Base-by-base conservation (phyloP, 306 rosid species). In the Hippophae rhamnoides region DNA sequence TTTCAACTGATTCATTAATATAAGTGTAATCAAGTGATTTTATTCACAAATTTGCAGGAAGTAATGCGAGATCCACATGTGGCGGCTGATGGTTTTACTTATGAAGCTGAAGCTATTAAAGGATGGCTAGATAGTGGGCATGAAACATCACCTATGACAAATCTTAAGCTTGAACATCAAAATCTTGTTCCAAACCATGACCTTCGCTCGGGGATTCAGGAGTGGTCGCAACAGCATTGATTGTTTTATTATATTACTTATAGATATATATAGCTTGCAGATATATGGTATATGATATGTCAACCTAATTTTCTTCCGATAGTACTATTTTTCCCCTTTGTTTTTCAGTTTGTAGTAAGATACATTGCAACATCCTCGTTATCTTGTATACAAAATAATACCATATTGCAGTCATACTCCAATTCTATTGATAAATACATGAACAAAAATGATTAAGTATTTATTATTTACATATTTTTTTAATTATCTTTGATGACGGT, bases 51-150 rank as follows among this genome's bases (percentile, higher is more conserved):
- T 58, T 45, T 56, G 78, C 83, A 90, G 97, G 90, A 86, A 79
- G 82, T 86, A 8, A 90, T 86, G 97, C 73, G 55, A 64, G 90
- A 84, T 73, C 97, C 97, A 0, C 95, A 82, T 38, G 90, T 90
- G 42, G 90, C 94, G 5, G 94, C 90, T 0, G 97, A 90, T 42
- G 97, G 95, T 41, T 78, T 71, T 49, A 84, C 95, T 48, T 89
- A 89, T 8, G 97, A 89, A 73, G 97, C 86, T 3, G 84, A 79
- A 68, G 95, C 90, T 7, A 59, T 86, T 58, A 61, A 69, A 52
- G 88, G 76, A 62, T 86, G 95, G 97, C 64, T 86, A 61, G 82
- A 86, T 65, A 75, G 85, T 46, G 97, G 95, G 23, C 79, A 77
- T 13, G 84, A 84, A 41, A 66, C 86, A 42, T 90, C 97, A 1